phyloP scores from a whole-genome alignment of 176 grass and related monocot species.

The Triticum monococcum region DNA sequence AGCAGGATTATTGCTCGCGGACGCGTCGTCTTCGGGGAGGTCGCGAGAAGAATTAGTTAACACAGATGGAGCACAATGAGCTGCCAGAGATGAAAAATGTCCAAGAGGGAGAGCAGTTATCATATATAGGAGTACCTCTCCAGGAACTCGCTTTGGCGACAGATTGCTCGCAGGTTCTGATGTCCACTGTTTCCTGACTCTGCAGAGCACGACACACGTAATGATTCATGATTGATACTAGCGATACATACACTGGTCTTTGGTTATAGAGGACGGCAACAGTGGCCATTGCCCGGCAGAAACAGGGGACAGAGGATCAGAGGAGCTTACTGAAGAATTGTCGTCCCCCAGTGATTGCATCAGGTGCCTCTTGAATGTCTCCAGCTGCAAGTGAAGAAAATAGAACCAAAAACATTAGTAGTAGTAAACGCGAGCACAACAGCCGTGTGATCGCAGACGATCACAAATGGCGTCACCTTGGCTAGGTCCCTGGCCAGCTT shows the following conservation, averaged over 20 bases:
- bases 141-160: conserved; percentile 62
- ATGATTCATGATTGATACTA: background rate
- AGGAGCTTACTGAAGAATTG: conserved; percentile 39
- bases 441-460: background rate
- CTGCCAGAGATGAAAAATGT: background rate
- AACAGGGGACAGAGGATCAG: background rate
- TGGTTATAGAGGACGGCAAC: background rate
- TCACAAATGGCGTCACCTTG: conserved; percentile 44
- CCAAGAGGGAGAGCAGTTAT: background rate
- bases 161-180: conserved; percentile 72
- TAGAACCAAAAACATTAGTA: no score
- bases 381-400: conserved; percentile 40
- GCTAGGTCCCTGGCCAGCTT: conserved; percentile 81
- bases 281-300: background rate
- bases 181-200: conserved; percentile 73
- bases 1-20: conserved; percentile 27
- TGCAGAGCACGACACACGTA: background rate
- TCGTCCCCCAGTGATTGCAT: conserved; percentile 89
- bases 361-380: conserved; percentile 90
- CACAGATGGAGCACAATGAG: background rate
- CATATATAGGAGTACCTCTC: no score
- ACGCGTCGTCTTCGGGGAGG: conserved; percentile 64
- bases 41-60: background rate
- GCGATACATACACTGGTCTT: background rate
- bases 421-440: background rate